Base-by-base conservation (phyloP, 2,329 filamentous ascomycete genomes). In the Aspergillus tubingensis region DNA sequence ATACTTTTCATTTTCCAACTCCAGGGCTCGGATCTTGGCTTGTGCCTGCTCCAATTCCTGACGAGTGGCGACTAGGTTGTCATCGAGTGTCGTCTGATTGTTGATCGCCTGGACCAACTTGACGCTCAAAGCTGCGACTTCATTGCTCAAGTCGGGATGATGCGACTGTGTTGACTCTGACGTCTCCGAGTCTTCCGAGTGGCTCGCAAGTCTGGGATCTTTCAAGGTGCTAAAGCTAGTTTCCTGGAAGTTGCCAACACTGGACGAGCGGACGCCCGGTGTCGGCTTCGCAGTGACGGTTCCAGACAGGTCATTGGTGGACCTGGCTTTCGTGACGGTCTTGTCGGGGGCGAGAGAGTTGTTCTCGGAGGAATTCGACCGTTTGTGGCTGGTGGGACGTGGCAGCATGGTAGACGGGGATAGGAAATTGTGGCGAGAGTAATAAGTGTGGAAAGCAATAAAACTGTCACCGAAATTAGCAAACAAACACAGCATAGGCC, bases 31-130 rank as follows among this genome's bases (percentile, higher is more conserved):
- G 56, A 96, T 85, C 68, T 84, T 85, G 51, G 88, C 85, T 61
- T 84, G 85, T 8, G 92, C 86, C 36, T 85, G 76, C 57, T 96
- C 91, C 50, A 98, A 81, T 72, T 98, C 92, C 73, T 93, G 89
- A 39, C 92, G 87, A 15, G 92, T 90, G 54, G 87, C 88, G 53
- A 91, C 89, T 17, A 99, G 82, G 10, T 87, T 91, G 76, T 99
- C 95, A 76, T 98, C 95, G 48, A 99, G 84, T 21, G 86, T 88
- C 7, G 93, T 97, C 77, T 97, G 93, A 76, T 96, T 90, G 74
- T 99, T 99, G 78, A 99, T 97, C 48, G 95, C 94, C 72, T 95
- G 94, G 69, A 99, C 94, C 64, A 99, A 87, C 77, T 99, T 99
- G 52, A 92, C 94, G 78, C 92, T 98, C 32, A 99, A 82, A 6